Percentiles rank a stretch among this genome's conserved stretches.
These are phyloP conservation scores for Skeletonema menzelii DNA, from an alignment of 108 stramenopile species.

Conservation along the genomic window DNA sequence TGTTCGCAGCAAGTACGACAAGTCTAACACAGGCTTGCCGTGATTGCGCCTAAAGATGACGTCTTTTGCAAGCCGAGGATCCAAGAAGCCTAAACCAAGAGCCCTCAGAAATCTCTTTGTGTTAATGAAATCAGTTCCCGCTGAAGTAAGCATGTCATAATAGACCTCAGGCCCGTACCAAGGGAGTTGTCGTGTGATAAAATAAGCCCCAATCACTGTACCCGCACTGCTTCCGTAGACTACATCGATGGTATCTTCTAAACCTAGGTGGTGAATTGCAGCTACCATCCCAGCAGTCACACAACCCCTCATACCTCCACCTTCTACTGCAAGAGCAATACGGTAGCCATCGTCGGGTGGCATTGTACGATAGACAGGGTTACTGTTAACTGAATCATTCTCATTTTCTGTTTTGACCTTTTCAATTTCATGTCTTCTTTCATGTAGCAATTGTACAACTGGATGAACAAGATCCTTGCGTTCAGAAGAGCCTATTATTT, in stretches of 20 bases:
- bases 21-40: conserved; percentile 91
- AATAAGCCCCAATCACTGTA: conserved; percentile 86
- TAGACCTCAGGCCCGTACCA: conserved; percentile 95
- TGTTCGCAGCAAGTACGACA: conserved; percentile 78
- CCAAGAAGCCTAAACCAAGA: conserved; percentile 81
- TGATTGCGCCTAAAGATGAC: conserved; percentile 62
- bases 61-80: conserved; percentile 83
- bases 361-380: conserved; percentile 16
- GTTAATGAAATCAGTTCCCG: conserved; percentile 87
- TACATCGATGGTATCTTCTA: conserved; percentile 86
- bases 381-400: neutral
- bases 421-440: conserved; percentile 45
- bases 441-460: conserved; percentile 70
- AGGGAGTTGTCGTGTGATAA: conserved; percentile 83
- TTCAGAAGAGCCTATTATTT: conserved; percentile 66
- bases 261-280: conserved; percentile 81
- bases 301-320: conserved; percentile 97
- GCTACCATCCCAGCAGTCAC: conserved; percentile 94
- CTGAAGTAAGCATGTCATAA: conserved; percentile 88
- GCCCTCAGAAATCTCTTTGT: conserved; percentile 79
- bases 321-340: conserved; percentile 92
- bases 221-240: conserved; percentile 94
- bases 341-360: conserved; percentile 56
- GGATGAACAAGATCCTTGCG: conserved; percentile 70
- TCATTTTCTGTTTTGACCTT: conserved; percentile 19